A percentile compares a stretch with the other conserved stretches of the same genome.
Conservation (phyloP, 2,329 filamentous ascomycete genomes). For the Fusarium nematophilum region DNA sequence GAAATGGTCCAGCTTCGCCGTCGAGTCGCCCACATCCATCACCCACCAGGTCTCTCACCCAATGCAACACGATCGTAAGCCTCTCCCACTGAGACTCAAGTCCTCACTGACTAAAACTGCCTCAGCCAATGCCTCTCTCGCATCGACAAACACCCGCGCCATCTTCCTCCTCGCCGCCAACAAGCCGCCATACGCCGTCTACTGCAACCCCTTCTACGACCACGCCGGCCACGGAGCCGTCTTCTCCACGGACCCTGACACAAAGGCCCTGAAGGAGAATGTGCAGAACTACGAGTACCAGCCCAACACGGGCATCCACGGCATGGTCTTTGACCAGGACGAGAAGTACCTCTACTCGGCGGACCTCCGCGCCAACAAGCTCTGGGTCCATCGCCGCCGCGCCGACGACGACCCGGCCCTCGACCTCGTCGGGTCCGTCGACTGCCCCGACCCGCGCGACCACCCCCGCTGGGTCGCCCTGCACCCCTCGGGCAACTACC, state of each 20-base stretch:
- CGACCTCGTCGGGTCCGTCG: constrained; percentile 76
- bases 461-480: constrained; percentile 92
- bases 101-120: constrained; percentile 11
- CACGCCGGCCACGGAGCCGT: constrained; percentile 85
- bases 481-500: constrained; percentile 79
- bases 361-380: constrained; percentile 80
- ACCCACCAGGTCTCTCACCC: constrained; percentile 79
- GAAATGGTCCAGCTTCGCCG: constrained; percentile 87
- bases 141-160: constrained; percentile 83
- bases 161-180: constrained; percentile 88
- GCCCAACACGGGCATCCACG: constrained; percentile 78
- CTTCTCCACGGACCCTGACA: constrained; percentile 66
- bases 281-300: constrained; percentile 81
- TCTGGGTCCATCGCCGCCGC: constrained; percentile 86
- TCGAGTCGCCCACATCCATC: constrained; percentile 81
- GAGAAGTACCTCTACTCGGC: constrained; percentile 84
- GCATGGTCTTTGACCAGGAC: constrained; percentile 81
- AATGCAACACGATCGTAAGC: constrained; percentile 79
- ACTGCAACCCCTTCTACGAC: constrained; percentile 91
- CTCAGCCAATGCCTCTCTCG: constrained; percentile 73
- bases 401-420: constrained; percentile 53
- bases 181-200: constrained; percentile 82
- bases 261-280: constrained; percentile 70
- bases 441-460: constrained; percentile 77
- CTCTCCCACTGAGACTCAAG: not conserved